These are phyloP conservation scores for Polygonum maritimum DNA, from an alignment of 148 eudicot species.

Conservation along the genomic window DNA sequence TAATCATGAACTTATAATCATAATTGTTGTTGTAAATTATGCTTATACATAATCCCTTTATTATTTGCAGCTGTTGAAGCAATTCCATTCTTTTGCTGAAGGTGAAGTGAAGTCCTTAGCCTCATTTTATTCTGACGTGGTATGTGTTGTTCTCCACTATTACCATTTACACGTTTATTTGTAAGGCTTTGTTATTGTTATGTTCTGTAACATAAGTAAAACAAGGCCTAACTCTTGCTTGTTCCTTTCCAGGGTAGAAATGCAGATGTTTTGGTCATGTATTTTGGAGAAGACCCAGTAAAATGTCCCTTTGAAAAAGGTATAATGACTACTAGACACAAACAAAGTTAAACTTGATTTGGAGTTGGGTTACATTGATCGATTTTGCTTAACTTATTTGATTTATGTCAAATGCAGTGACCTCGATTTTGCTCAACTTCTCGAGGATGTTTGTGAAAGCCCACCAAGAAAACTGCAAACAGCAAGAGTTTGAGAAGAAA, in stretches of 20 bases:
- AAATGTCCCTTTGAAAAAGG: constrained; percentile 95
- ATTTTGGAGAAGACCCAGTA: constrained; percentile 95
- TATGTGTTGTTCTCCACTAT: constrained; percentile 22
- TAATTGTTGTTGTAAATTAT: not conserved
- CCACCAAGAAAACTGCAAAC: constrained; percentile 73
- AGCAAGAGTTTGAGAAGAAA: constrained; percentile 70
- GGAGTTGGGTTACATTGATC: not conserved
- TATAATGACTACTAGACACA: constrained; percentile 8
- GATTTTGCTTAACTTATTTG: not conserved
- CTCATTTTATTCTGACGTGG: constrained; percentile 75
- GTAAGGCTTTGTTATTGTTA: no score
- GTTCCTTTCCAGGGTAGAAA: constrained; percentile 54
- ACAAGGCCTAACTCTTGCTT: not conserved
- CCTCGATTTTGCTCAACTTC: constrained; percentile 69
- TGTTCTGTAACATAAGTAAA: no score
- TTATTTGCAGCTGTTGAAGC: constrained; percentile 46
- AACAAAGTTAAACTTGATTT: not conserved
- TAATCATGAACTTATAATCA: not conserved
- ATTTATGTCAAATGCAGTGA: constrained; percentile 38
- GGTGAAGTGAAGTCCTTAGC: constrained; percentile 79
- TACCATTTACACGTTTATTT: not conserved
- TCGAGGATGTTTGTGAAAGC: constrained; percentile 68
- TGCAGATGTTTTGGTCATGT: constrained; percentile 81
- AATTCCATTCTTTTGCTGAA: constrained; percentile 69
- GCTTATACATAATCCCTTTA: not conserved